A percentile compares a stretch with the other conserved stretches of the same genome.
Conservation (phyloP, 441 rosid species). For the Iberis amara region DNA sequence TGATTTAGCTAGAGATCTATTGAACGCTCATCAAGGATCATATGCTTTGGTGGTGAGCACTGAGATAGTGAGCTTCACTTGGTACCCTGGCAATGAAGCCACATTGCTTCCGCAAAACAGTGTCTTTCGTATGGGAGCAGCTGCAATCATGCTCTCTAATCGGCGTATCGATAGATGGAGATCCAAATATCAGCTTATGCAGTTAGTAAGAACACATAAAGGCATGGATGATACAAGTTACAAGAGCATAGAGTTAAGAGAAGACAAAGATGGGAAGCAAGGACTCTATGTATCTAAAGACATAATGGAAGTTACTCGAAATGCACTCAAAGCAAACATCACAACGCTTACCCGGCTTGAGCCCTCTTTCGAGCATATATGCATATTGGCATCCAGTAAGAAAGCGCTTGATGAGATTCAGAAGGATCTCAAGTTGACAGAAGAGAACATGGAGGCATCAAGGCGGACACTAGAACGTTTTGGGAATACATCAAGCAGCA, state of each 20-base stretch:
- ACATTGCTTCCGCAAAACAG: constrained; percentile 62
- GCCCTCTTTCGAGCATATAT: constrained; percentile 50
- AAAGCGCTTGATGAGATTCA: constrained; percentile 48
- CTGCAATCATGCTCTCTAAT: constrained; percentile 63
- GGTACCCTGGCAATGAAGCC: constrained; percentile 49
- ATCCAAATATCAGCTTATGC: constrained; percentile 58
- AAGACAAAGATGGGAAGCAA: constrained; percentile 42
- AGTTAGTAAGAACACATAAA: constrained; percentile 62
- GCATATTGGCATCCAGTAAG: constrained; percentile 43
- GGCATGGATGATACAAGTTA: constrained; percentile 53
- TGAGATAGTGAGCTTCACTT: constrained; percentile 50
- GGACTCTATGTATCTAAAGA: constrained; percentile 51
- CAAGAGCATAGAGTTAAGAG: constrained; percentile 44
- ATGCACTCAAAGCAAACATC: constrained; percentile 54
- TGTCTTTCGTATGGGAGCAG: constrained; percentile 71
- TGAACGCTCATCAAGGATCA: constrained; percentile 45
- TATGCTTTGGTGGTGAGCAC: constrained; percentile 64
- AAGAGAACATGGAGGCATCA: constrained; percentile 60
- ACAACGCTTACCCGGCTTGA: constrained; percentile 46
- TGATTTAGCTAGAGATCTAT: constrained; percentile 62
- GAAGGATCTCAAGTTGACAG: constrained; percentile 47
- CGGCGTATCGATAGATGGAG: constrained; percentile 49
- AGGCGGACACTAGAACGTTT: constrained; percentile 51
- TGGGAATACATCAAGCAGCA: constrained; percentile 70
- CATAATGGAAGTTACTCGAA: constrained; percentile 44